Evolutionary conservation across 768 basidiomycete species (phyloP).

Genomic region (Dioszegia crocea): DNA sequence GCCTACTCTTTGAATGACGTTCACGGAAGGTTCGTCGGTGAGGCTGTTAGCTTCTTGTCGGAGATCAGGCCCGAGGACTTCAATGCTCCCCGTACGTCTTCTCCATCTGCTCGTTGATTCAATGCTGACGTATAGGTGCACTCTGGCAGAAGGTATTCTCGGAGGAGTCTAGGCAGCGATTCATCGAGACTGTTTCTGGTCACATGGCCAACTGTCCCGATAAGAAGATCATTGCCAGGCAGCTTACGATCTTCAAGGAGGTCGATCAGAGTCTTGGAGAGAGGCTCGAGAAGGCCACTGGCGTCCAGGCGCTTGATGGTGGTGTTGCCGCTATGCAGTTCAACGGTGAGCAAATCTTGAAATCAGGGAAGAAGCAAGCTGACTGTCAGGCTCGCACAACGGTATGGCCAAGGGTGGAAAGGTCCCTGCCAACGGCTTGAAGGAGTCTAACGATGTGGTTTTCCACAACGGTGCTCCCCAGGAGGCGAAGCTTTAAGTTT

Average conservation of each 20-base stretch:
- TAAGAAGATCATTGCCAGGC: conserved; percentile 44
- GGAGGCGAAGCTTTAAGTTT: too few relatives aligned
- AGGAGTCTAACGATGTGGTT: conserved; percentile 11
- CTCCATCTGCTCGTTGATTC: not conserved
- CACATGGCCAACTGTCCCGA: conserved; percentile 47
- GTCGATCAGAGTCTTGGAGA: conserved; percentile 71
- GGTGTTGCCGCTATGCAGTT: conserved; percentile 13
- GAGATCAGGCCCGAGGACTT: conserved; percentile 70
- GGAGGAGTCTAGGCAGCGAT: conserved; percentile 43
- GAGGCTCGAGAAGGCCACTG: conserved; percentile 72
- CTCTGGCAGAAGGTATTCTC: conserved; percentile 52
- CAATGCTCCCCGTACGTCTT: conserved; percentile 45
- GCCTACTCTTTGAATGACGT: conserved; percentile 38
- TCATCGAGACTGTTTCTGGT: conserved; percentile 51
- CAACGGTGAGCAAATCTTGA: conserved; percentile 1
- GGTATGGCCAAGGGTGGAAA: conserved; percentile 32
- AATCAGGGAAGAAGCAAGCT: not conserved
- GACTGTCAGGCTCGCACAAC: conserved; percentile 34
- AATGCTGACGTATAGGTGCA: conserved; percentile 7
- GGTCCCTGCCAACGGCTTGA: conserved; percentile 39
- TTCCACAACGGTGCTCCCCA: conserved; percentile 29
- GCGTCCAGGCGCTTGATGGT: conserved; percentile 49
- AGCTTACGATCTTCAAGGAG: conserved; percentile 63
- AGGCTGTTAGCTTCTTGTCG: conserved; percentile 55
- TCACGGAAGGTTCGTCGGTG: conserved; percentile 70